Conservation (phyloP, 1,284 basidiomycete genomes). For the Rhodotorula sp. region DNA sequence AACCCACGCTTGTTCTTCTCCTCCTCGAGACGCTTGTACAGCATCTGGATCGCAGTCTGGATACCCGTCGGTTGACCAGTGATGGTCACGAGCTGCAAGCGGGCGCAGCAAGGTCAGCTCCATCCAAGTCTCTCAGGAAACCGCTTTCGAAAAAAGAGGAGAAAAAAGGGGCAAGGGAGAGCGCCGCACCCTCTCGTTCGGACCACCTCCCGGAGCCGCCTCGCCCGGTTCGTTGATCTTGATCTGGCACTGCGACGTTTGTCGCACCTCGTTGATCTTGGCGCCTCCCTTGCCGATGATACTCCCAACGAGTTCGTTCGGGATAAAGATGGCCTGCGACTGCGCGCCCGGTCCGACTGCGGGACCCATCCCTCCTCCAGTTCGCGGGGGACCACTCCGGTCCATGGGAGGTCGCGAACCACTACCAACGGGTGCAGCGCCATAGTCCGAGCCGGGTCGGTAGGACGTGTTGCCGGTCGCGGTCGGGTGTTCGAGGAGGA, state of each 20-base stretch:
- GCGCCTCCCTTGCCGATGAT: slow-evolving; percentile 96
- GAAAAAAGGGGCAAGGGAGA: not conserved
- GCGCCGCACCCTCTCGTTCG: slow-evolving; percentile 61
- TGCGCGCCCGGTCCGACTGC: slow-evolving; percentile 62
- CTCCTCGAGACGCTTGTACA: slow-evolving; percentile 88
- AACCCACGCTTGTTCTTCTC: slow-evolving; percentile 51
- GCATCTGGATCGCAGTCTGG: slow-evolving; percentile 89
- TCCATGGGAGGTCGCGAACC: slow-evolving; percentile 3
- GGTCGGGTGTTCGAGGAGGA: slow-evolving; percentile 50
- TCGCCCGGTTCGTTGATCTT: slow-evolving; percentile 95
- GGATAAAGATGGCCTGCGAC: slow-evolving; percentile 98
- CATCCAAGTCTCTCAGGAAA: too few relatives aligned
- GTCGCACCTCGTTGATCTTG: slow-evolving; percentile 99
- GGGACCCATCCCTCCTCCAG: slow-evolving; percentile 41
- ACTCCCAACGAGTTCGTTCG: slow-evolving; percentile 84
- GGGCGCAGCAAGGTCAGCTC: too few relatives aligned
- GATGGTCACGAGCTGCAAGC: slow-evolving; percentile 70
- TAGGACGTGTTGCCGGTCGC: slow-evolving; percentile 48
- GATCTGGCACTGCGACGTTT: slow-evolving; percentile 89
- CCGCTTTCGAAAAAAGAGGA: not conserved
- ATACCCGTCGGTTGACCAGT: slow-evolving; percentile 92
- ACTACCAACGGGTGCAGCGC: slow-evolving; percentile 7
- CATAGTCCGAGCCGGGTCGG: slow-evolving; percentile 43
- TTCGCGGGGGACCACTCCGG: slow-evolving; percentile 15
- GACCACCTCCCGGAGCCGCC: slow-evolving; percentile 56